Evolutionary conservation across 495 filamentous ascomycete genomes (phyloP).

Genomic region (Collariella sp.): DNA sequence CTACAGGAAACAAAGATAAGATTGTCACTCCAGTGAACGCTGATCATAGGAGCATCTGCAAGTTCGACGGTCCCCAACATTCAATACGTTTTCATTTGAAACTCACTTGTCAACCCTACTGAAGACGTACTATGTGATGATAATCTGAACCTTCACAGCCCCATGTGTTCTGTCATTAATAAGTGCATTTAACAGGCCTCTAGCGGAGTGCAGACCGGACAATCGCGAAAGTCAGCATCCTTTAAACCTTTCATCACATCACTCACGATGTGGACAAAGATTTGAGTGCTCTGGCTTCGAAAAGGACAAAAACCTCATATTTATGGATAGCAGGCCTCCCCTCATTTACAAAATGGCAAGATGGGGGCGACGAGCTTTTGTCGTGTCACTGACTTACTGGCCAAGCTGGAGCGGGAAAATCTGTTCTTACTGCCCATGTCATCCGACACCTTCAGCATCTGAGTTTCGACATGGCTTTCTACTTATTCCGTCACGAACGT

Average conservation of each 20-base stretch:
- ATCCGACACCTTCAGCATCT: neutral
- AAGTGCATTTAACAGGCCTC: too few species aligned
- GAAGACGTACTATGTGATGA: neutral
- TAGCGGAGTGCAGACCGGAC: too few species aligned
- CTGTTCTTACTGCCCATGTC: conserved; percentile 5
- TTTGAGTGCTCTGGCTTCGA: neutral
- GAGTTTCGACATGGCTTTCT: neutral
- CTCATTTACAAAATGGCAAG: neutral
- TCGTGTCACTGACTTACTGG: conserved; percentile 8
- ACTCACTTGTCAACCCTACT: conserved; percentile 1
- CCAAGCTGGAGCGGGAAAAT: conserved; percentile 14
- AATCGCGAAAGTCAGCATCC: neutral
- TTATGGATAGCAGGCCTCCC: neutral
- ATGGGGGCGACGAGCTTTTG: neutral
- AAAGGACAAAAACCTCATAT: neutral
- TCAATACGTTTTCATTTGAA: conserved; percentile 7
- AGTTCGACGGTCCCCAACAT: conserved; percentile 11
- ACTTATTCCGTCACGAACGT: conserved; percentile 13
- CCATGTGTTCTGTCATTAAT: neutral
- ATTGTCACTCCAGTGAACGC: conserved; percentile 28
- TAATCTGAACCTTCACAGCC: too few species aligned
- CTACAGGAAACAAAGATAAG: conserved; percentile 25
- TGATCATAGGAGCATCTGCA: conserved; percentile 30
- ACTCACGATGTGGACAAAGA: neutral
- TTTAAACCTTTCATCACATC: neutral